phyloP scores from a whole-genome alignment of 148 eudicot genomes.

The Camellia sinensis region DNA sequence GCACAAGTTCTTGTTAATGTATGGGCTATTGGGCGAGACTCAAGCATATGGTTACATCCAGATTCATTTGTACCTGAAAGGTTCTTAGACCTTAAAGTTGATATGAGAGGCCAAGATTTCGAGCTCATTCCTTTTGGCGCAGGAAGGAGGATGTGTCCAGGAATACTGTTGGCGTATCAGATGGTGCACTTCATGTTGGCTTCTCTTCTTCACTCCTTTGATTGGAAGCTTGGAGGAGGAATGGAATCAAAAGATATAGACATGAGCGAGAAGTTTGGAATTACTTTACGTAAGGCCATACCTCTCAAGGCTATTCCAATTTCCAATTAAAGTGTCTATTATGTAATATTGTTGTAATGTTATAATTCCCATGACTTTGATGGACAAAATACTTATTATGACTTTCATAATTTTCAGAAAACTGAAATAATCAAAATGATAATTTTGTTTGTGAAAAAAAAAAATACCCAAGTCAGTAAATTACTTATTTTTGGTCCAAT shows the following conservation, averaged over 20 bases:
- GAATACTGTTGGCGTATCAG: not conserved
- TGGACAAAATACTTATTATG: no score
- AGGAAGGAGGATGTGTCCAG: not conserved
- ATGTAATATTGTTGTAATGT: no score
- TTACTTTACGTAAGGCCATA: slow-evolving; percentile 19
- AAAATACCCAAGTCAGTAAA: no score
- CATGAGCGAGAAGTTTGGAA: slow-evolving; percentile 27
- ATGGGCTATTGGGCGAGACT: slow-evolving; percentile 32
- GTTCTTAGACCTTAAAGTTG: slow-evolving; percentile 17
- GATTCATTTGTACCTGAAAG: slow-evolving; percentile 30
- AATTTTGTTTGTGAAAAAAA: no score
- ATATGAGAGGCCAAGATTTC: slow-evolving; percentile 28
- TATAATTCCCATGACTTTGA: no score
- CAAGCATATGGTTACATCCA: slow-evolving; percentile 28
- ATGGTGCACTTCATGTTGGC: slow-evolving; percentile 11
- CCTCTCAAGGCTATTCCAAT: slow-evolving; percentile 16
- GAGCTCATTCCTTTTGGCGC: slow-evolving; percentile 27
- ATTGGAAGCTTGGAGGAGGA: slow-evolving; percentile 29
- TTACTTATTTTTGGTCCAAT: no score
- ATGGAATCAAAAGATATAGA: slow-evolving; percentile 15
- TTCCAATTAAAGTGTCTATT: not conserved
- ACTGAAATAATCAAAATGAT: no score
- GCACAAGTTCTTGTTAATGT: slow-evolving; percentile 34
- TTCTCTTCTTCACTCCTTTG: slow-evolving; percentile 25
- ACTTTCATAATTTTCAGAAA: no score